phyloP scores from a whole-genome alignment of 345 rosid genomes.

The Eutrema yunnanense region DNA sequence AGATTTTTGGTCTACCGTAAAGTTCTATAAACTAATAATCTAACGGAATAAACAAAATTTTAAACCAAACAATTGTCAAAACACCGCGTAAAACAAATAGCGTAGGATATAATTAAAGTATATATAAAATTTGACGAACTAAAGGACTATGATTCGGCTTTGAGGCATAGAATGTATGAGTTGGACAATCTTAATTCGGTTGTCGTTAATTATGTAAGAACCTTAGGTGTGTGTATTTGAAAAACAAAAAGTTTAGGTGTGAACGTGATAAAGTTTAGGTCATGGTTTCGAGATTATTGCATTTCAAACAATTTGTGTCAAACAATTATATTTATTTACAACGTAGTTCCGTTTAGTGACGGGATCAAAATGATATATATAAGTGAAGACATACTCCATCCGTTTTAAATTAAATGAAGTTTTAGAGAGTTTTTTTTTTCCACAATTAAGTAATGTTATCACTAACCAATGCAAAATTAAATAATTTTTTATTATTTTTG shows the following conservation, averaged over 20 bases:
- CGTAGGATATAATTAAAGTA: background rate
- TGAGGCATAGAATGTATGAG: background rate
- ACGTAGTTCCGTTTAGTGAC: background rate
- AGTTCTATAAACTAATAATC: background rate
- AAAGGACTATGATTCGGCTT: background rate
- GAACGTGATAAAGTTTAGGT: background rate
- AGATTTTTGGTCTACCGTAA: no score
- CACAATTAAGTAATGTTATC: no score
- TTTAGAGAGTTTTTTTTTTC: no score
- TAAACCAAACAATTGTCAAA: background rate
- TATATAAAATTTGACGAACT: background rate
- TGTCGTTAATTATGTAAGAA: background rate
- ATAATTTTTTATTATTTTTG: no score
- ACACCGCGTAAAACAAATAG: background rate
- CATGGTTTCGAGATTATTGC: background rate
- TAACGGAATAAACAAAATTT: background rate
- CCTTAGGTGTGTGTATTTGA: background rate
- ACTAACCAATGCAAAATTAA: no score
- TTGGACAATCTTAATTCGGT: background rate
- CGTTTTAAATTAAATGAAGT: no score
- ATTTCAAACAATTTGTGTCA: slow-evolving; percentile 1
- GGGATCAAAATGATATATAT: background rate
- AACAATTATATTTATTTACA: background rate
- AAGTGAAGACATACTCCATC: no score
- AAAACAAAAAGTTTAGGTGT: background rate